A percentile compares a stretch with the other conserved stretches of the same genome.
phyloP scores from a whole-genome alignment of 345 rosid genomes.

The Cochlearia excelsa region DNA sequence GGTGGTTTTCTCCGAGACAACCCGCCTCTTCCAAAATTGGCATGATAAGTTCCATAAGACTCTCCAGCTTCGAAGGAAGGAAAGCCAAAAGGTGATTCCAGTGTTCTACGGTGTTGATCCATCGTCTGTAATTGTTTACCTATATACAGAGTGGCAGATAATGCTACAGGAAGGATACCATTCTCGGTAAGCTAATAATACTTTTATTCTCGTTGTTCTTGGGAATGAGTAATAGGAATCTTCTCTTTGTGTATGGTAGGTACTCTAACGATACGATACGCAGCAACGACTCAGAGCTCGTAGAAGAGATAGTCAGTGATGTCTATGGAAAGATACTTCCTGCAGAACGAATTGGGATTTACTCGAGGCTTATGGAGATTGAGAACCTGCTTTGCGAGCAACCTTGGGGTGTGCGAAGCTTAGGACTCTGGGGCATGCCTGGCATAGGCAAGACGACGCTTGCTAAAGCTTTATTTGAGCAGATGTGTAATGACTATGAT shows the following conservation, averaged over 20 bases:
- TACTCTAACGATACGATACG: background rate
- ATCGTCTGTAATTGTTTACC: no score
- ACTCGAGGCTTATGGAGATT: background rate
- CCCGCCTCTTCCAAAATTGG: no score
- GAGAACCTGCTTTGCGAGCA: background rate
- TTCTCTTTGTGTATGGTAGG: no score
- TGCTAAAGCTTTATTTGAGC: background rate
- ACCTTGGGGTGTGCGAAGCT: background rate
- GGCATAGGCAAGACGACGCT: no score
- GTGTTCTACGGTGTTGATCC: background rate
- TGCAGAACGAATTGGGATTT: background rate
- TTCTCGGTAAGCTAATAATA: no score
- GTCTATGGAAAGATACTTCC: background rate
- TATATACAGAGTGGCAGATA: no score
- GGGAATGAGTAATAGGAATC: background rate
- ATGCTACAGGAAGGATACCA: no score
- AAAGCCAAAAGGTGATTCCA: background rate
- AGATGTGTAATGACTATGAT: background rate
- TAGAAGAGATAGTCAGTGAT: slow-evolving; percentile 6
- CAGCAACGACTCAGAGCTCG: slow-evolving; percentile 5
- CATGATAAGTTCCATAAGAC: no score
- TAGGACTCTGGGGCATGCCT: background rate
- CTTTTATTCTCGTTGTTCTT: background rate
- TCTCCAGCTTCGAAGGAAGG: background rate
- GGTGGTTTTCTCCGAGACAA: no score